Evolutionary conservation across 2,329 filamentous ascomycete species (phyloP), one percentile per base, ranked within the genome.

Genomic region (Fusarium sp.): DNA sequence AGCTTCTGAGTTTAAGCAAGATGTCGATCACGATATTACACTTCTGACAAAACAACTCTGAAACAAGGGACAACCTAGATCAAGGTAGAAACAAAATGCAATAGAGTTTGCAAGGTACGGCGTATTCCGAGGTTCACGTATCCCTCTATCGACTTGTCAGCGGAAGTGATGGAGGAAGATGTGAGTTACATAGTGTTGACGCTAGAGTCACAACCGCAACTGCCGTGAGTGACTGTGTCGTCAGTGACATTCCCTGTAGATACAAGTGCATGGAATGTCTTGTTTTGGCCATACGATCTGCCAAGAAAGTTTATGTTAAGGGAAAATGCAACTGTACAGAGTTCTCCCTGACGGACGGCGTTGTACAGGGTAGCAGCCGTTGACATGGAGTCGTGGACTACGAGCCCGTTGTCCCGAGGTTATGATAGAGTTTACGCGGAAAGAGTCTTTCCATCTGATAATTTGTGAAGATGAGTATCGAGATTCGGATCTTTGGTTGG

Each of bases 1-100:
- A 33, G 36, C 20, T 52, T 52, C 31, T 39, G 33, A 47, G 59
- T 49, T 42, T n/a, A 35, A 20, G n/a, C 47, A 69, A 24, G 49
- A 36, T 54, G 35, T 33, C 36, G 51, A 42, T 45, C 48, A n/a
- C 62, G 52, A 58, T 55, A 66, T 59, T 54, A 59, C 41, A 42
- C 31, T 41, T 49, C 22, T 26, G 31, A 36, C 48, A 60, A 66
- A 66, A 66, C 49, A 42, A 33, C 8, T 24, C 36, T 57, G 52
- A 70, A 70, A 70, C 67, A 41, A 55, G 52, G 66, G 47, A 57
- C 39, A 64, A 59, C 33, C 52, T 35, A 35, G 63, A 35, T 47
- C 33, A 28, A 36, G 6, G 14, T 24, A 18, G 39, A 47, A 31
- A 18, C 33, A 44, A 47, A 45, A 41, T 28, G 22, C 14, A 24